Base-by-base conservation (phyloP, 495 filamentous ascomycete species). In the Trichocladium antarcticum region DNA sequence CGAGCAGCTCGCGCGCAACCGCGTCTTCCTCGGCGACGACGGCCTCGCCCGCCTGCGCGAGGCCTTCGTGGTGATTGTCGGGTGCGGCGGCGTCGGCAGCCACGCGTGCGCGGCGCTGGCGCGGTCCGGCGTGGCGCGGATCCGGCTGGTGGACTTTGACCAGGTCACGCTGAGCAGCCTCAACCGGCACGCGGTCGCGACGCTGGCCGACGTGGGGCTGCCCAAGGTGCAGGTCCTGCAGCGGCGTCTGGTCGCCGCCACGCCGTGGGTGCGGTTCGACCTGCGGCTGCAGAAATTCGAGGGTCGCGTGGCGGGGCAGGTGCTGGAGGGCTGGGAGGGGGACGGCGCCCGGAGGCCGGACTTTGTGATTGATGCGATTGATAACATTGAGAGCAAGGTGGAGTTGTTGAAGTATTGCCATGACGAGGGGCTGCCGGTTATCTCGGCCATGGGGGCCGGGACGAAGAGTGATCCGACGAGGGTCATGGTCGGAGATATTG, bases 361-460 rank as follows among this genome's bases (percentile, higher is more conserved):
- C 57, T 99, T 82, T 52, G 81, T 99, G 5, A 78, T 99, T 20
- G 92, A 99, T 67, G 94, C 92, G 12, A 99, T 99, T 53, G 92
- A 99, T 59, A 97, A 99, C 63, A 96, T 97, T 50, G 83, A 90
- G 19, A 94, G 87, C 43, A 99, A 99, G 68, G 92, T 97, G 14
- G 84, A 85, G 45, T 63, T 99, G 45, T 72, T 99, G 45, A 79
- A 85, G 63, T 95, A 94, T 64, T 99, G 92, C 65, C 72, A 87
- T 51, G 71, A 81, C 47, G 75, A 85, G 51, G 71, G 71, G 0
- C 68, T 97, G 16, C 82, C 76, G 0, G 85, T 98, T 5, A 85
- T 99, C 48, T 89, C 87, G 9, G 88, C 88, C 6, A 99, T 97
- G 92, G 92, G 92, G 1, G 92, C 92, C 1, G 92, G 89, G 1